Evolutionary conservation across 1,284 basidiomycete genomes (phyloP), one percentile per base, ranked within the genome.

Genomic region (Macrocystidia cucumis): DNA sequence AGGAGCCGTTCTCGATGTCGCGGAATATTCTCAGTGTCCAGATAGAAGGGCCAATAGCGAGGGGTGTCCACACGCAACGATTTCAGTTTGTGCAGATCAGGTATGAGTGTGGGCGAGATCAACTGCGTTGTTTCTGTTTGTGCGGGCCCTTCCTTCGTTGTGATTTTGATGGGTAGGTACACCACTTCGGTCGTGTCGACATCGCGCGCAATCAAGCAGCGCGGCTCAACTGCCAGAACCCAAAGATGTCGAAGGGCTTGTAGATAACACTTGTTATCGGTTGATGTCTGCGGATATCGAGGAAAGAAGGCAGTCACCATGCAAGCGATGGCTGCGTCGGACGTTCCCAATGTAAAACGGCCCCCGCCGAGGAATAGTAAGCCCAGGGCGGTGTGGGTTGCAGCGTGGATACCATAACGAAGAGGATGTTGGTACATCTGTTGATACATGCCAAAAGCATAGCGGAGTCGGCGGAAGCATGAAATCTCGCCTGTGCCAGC

Each of bases 181-280:
- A 93, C 87, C 0, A 90, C 78, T 52, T 95, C 88, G 9, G 76
- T 74, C 2, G 87, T 90, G 48, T 95, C 91, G 21, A 95, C 86
- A 49, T 97, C 92, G 23, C 88, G 75, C 0, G 91, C 89, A 23
- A 93, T 76, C 8, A 98, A 67, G 54, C 93, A 93, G 29, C 96
- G 67, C 2, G 96, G 93, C 50, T 98, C 93, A 9, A 89, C 83
- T 1, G 96, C 96, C 23, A 98, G 67, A 2, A 88, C 88, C 96
- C 96, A 98, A 18, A 99, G 62, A 57, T 98, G 95, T 3, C 96
- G 77, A 43, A 93, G 77, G 0, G 92, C 91, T 56, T 98, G 96
- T 3, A 97, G 70, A 51, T 91, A 95, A 25, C 84, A 80, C 41
- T 86, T 84, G 60, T 96, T 96, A 51, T 98, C 93, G 5, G 77